phyloP scores from a whole-genome alignment of 768 basidiomycete genomes.

The Boletus patriciae region DNA sequence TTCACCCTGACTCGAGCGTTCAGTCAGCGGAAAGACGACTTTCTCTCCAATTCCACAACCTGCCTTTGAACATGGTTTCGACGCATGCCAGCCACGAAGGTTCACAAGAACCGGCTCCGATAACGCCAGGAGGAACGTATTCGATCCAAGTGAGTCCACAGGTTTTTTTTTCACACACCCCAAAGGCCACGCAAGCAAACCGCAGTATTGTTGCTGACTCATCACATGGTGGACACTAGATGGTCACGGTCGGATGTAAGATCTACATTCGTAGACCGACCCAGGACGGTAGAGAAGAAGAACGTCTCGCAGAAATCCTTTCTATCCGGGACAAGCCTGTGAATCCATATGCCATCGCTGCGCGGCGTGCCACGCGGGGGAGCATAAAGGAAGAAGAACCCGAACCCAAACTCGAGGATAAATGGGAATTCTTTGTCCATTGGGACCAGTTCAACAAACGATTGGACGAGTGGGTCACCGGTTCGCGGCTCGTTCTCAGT shows the following conservation, averaged over 20 bases:
- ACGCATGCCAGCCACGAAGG: constrained; percentile 34
- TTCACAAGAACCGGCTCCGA: constrained; percentile 54
- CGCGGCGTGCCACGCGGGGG: constrained; percentile 42
- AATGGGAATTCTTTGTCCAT: constrained; percentile 94
- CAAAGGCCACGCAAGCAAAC: constrained; percentile 14
- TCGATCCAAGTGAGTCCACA: constrained; percentile 60
- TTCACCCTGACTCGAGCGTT: neutral
- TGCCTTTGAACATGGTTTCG: constrained; percentile 29
- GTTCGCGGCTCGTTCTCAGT: constrained; percentile 77
- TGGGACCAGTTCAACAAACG: constrained; percentile 99
- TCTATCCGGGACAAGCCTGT: constrained; percentile 88
- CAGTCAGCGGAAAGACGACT: constrained; percentile 7
- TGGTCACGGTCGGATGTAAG: constrained; percentile 91
- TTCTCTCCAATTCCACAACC: constrained; percentile 7
- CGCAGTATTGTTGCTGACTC: constrained; percentile 31
- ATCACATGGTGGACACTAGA: constrained; percentile 46
- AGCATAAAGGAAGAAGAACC: constrained; percentile 47
- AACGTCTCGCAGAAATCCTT: constrained; percentile 93
- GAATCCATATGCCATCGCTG: constrained; percentile 48
- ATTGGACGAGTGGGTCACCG: constrained; percentile 94
- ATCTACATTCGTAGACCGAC: constrained; percentile 85
- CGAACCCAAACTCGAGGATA: constrained; percentile 64
- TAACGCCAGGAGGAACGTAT: constrained; percentile 75
- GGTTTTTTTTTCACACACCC: constrained; percentile 29
- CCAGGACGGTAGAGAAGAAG: constrained; percentile 73